A percentile compares a stretch with the other conserved stretches of the same genome.
Evolutionary conservation across 176 grass and related monocot species (phyloP).

Genomic region (Pontederia crassipes): DNA sequence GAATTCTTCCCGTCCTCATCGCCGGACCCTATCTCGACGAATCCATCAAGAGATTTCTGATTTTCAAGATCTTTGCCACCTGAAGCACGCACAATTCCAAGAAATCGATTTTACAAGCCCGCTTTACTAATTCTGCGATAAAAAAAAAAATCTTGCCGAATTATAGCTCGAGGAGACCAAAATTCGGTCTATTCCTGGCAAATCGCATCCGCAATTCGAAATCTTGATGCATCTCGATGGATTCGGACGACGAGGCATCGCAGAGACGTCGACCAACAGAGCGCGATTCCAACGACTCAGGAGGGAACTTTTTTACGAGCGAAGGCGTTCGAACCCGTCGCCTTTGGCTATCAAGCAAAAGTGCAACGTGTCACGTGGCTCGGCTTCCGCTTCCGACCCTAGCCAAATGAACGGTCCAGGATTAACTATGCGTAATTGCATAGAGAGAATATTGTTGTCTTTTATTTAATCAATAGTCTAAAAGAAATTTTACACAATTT

Average conservation of each 20-base stretch:
- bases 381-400: too few species aligned
- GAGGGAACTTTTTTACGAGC: too few species aligned
- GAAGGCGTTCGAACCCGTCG: too few species aligned
- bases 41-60: background rate
- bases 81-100: background rate
- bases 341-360: too few species aligned
- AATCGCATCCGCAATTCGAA: background rate
- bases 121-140: background rate
- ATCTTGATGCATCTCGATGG: background rate
- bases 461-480: too few species aligned
- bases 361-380: too few species aligned
- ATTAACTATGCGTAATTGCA: too few species aligned
- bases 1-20: background rate
- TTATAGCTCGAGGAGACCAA: background rate
- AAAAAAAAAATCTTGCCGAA: background rate
- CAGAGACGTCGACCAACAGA: too few species aligned
- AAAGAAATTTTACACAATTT: too few species aligned
- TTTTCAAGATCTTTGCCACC: background rate
- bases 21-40: slow-evolving; percentile 8
- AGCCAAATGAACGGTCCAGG: background rate
- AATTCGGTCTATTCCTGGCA: background rate
- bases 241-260: background rate
- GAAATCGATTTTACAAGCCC: background rate
- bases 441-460: too few species aligned
- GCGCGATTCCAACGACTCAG: too few species aligned